Base-by-base conservation (phyloP, 2,329 filamentous ascomycete genomes). In the Grosmannia penicillata region DNA sequence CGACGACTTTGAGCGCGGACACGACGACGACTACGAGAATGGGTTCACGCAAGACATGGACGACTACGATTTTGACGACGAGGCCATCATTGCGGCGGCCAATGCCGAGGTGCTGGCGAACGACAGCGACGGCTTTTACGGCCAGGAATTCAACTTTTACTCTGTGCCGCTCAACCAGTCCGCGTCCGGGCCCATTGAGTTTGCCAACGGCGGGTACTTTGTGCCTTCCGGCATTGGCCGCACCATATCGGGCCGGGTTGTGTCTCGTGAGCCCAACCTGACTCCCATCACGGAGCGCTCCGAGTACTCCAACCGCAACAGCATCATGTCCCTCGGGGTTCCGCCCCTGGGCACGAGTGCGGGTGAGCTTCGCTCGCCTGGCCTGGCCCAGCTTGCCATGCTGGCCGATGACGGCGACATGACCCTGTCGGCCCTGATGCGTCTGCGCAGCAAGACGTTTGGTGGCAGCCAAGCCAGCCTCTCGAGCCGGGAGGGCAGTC, bases 101-200 rank as follows among this genome's bases (percentile, higher is more conserved):
- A 98, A 98, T 49, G 87, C 89, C 1, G 87, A 91, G 54, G 91
- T 82, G 1, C 66, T 98, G 8, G 89, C 91, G 33, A 87, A 85
- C 48, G 91, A 98, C 51, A 79, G 79, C 7, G 89, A 95, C 46
- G 89, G 85, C 1, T 93, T 91, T 63, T 98, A 98, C 52, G 91
- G 91, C 0, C 80, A 86, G 48, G 91, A 98, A 55, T 98, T 98
- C 52, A 87, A 86, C 1, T 98, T 98, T 56, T 98, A 94, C 55
- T 85, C 87, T 1, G 64, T 67, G 2, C 54, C 54, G 14, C 55
- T 60, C 10, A 53, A 57, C 1, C 58, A 57, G 19, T 21, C 32
- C 18, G 28, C 24, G 60, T 61, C 39, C 62, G 62, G 60, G 27
- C 53, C 62, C 8, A 68, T 66, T 28, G 62, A 81, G 39, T 82